Percentiles rank a stretch among this genome's conserved stretches.
Evolutionary conservation across 73 alveolate genomes (phyloP).

Genomic region (Paramecium biaurelia): DNA sequence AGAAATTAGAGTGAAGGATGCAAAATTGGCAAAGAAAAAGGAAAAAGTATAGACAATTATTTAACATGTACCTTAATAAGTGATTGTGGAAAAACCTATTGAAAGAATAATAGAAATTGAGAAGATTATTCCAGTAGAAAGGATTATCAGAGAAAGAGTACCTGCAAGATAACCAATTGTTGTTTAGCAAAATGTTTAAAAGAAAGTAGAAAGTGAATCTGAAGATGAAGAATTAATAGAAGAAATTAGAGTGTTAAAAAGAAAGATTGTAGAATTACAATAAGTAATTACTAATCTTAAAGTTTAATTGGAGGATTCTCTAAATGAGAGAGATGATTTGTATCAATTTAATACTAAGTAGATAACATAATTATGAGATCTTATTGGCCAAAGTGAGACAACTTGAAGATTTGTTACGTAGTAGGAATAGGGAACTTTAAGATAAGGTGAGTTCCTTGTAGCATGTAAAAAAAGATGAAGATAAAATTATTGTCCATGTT

Average conservation of each 20-base stretch:
- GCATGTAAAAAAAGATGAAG: slow-evolving; percentile 11
- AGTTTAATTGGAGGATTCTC: background rate
- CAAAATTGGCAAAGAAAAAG: slow-evolving; percentile 23
- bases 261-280: background rate
- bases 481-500: slow-evolving; percentile 24
- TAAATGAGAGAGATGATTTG: slow-evolving; percentile 7
- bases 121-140: slow-evolving; percentile 34
- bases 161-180: slow-evolving; percentile 48
- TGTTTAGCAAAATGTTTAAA: background rate
- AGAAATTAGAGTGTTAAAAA: background rate
- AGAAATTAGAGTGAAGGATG: background rate
- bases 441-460: background rate
- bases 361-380: background rate
- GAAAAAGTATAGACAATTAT: slow-evolving; percentile 8
- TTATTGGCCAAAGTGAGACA: background rate
- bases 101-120: slow-evolving; percentile 51
- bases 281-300: background rate
- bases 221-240: slow-evolving; percentile 23
- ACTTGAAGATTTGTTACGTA: slow-evolving; percentile 17
- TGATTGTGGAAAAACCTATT: slow-evolving; percentile 38
- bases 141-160: slow-evolving; percentile 32
- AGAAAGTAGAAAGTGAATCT: background rate
- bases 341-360: background rate
- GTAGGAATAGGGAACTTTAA: slow-evolving; percentile 25
- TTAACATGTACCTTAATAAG: slow-evolving; percentile 24